Evolutionary conservation across 139 green algal genomes (phyloP), one percentile per base, ranked within the genome.

Genomic region (Edaphochlamys debaryana): DNA sequence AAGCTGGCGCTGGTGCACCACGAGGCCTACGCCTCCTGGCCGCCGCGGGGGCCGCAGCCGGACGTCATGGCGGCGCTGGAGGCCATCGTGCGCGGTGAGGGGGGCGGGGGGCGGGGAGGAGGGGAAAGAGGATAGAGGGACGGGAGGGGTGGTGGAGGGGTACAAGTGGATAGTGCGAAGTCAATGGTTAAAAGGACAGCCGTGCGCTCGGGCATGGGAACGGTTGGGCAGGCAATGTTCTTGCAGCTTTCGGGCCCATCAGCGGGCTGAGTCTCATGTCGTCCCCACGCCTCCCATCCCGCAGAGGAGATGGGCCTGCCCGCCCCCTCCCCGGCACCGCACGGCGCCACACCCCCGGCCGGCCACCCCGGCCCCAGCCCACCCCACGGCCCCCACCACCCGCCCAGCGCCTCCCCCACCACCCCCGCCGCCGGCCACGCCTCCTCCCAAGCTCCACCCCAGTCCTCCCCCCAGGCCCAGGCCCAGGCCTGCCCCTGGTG

Each of bases 1-100:
- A 80, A 80, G 73, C 73, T 80, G 37, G 56, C 32, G 19, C 73
- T 80, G 73, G 73, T 80, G 73, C 73, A 80, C 56, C 73, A 80
- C 73, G 73, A 80, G 73, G 54, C 73, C 9, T 80, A 69, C 56
- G 27, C 56, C 13, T 30, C n/a, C 27, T 69, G 73, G 56, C 73
- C 73, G 56, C 5, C 36, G 56, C 25, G 37, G 56, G 1, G 56
- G 9, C 4, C 15, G 27, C 37, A 36, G 56, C 29, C 56, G 27
- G 56, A 69, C 56, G 9, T 42, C 32, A 0, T 58, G 73, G 54
- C 5, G 37, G 73, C 29, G 56, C 73, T 80, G 56, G 29, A 56
- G 73, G 73, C 73, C 37, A 38, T 80, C 15, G 73, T 80, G 73
- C 22, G 56, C 15, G 73, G 73, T 80, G 36, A 7, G 69, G 2